These are phyloP conservation scores for Leptographium galeiforme DNA, from an alignment of 2,329 filamentous ascomycete species.

Conservation along the genomic window DNA sequence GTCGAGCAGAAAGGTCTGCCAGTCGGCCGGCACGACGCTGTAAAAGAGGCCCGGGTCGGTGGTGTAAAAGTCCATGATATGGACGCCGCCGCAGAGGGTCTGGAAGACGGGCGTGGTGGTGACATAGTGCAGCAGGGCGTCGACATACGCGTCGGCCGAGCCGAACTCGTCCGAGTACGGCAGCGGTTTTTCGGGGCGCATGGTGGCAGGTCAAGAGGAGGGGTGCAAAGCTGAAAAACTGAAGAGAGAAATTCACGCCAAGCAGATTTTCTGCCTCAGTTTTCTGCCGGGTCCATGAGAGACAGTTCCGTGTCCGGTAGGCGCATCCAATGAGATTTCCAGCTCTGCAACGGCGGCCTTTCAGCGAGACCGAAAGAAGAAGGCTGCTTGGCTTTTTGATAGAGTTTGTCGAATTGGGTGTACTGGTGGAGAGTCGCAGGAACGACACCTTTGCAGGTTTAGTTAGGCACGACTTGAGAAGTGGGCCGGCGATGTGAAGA, in stretches of 20 bases:
- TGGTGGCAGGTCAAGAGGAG: background rate
- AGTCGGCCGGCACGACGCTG: slow-evolving; percentile 61
- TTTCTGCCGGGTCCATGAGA: background rate
- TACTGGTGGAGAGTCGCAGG: background rate
- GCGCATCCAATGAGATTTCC: too few relatives aligned
- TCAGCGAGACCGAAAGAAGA: background rate
- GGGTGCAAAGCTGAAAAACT: background rate
- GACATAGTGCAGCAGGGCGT: slow-evolving; percentile 63
- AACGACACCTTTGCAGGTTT: background rate
- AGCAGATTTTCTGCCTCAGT: background rate
- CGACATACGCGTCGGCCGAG: slow-evolving; percentile 62
- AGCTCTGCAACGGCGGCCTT: background rate
- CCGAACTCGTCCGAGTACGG: slow-evolving; percentile 60
- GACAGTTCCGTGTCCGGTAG: too few relatives aligned
- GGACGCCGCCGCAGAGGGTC: slow-evolving; percentile 89
- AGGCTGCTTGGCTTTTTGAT: too few relatives aligned
- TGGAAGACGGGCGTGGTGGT: slow-evolving; percentile 64
- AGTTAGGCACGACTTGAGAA: too few relatives aligned
- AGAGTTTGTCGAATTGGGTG: too few relatives aligned
- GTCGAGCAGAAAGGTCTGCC: slow-evolving; percentile 64
- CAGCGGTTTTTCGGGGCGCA: slow-evolving; percentile 27
- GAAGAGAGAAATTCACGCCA: background rate
- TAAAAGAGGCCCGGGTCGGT: slow-evolving; percentile 72
- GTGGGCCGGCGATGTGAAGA: too few relatives aligned
- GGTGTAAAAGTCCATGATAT: slow-evolving; percentile 94